Percentiles rank a stretch among this genome's conserved stretches.
These are phyloP conservation scores for Circinella minor DNA, from an alignment of 371 early-diverging fungal species.

Conservation along the genomic window DNA sequence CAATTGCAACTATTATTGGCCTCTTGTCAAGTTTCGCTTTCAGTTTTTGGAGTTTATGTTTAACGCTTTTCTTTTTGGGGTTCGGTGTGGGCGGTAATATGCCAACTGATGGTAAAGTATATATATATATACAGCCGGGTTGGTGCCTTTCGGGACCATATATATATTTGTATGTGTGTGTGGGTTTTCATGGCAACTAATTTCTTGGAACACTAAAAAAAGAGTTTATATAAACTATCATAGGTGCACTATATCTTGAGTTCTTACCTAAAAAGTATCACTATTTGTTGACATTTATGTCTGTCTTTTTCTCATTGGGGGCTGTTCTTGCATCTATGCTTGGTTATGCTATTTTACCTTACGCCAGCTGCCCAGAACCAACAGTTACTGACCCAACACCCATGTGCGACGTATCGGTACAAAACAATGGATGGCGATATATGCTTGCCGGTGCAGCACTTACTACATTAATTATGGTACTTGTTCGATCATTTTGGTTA, in stretches of 20 bases:
- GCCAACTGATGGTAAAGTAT: slow-evolving; percentile 77
- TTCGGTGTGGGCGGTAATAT: slow-evolving; percentile 90
- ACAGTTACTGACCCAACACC: slow-evolving; percentile 31
- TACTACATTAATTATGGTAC: slow-evolving; percentile 72
- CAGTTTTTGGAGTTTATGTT: slow-evolving; percentile 66
- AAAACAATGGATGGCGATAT: slow-evolving; percentile 82
- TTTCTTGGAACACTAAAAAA: neutral
- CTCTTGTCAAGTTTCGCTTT: slow-evolving; percentile 70
- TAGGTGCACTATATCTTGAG: slow-evolving; percentile 85
- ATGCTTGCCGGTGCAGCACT: slow-evolving; percentile 62
- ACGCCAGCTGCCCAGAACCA: slow-evolving; percentile 68
- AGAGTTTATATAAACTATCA: neutral
- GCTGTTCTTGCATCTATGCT: slow-evolving; percentile 76
- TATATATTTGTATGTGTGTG: neutral
- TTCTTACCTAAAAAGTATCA: slow-evolving; percentile 81
- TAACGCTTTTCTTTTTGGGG: slow-evolving; percentile 71
- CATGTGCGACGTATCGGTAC: slow-evolving; percentile 53
- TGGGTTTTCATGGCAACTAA: neutral
- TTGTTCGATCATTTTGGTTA: slow-evolving; percentile 69
- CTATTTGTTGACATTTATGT: slow-evolving; percentile 81
- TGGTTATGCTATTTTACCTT: slow-evolving; percentile 67
- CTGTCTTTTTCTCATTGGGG: slow-evolving; percentile 85
- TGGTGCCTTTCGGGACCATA: neutral
- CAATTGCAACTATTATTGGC: slow-evolving; percentile 76
- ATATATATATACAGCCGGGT: no score